Evolutionary conservation across 164 flowering plant genomes (phyloP).

Genomic region (Vitis riparia): DNA sequence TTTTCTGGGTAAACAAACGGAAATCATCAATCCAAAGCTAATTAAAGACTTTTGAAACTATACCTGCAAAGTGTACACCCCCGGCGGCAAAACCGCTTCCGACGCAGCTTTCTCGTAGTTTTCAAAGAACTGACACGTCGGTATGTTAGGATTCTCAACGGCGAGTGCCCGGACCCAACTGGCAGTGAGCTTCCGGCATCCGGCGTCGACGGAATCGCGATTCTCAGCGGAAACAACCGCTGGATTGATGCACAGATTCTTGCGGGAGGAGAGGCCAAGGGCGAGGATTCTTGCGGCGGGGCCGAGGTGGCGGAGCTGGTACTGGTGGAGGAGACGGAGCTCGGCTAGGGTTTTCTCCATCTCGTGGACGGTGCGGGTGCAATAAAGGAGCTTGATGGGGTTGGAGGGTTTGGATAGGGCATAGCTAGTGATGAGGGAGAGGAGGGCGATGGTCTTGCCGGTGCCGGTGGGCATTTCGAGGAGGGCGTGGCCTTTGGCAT

Average conservation of each 20-base stretch:
- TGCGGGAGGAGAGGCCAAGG: constrained; percentile 84
- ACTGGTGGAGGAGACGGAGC: constrained; percentile 62
- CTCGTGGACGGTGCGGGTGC: constrained; percentile 99
- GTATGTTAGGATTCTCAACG: constrained; percentile 57
- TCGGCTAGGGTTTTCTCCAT: constrained; percentile 99
- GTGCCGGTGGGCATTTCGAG: constrained; percentile 99
- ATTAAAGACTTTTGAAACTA: neutral
- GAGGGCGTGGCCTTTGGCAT: constrained; percentile 93
- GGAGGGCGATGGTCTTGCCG: constrained; percentile 94
- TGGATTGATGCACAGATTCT: constrained; percentile 87
- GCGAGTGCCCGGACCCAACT: constrained; percentile 88
- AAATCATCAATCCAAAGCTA: neutral
- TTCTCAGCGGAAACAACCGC: constrained; percentile 62
- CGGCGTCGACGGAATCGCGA: constrained; percentile 94
- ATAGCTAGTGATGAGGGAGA: constrained; percentile 87
- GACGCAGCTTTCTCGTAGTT: constrained; percentile 65
- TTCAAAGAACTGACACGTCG: constrained; percentile 73
- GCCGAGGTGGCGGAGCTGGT: constrained; percentile 61
- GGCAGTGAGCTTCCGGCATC: constrained; percentile 83
- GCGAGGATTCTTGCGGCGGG: constrained; percentile 67
- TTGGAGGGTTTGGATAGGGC: constrained; percentile 60
- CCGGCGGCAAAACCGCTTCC: constrained; percentile 72
- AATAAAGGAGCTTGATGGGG: constrained; percentile 82
- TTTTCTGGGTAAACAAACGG: neutral
- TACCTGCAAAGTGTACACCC: constrained; percentile 82